Evolutionary conservation across 2,329 filamentous ascomycete genomes (phyloP).

Genomic region (Sarocladiaceae sp.): DNA sequence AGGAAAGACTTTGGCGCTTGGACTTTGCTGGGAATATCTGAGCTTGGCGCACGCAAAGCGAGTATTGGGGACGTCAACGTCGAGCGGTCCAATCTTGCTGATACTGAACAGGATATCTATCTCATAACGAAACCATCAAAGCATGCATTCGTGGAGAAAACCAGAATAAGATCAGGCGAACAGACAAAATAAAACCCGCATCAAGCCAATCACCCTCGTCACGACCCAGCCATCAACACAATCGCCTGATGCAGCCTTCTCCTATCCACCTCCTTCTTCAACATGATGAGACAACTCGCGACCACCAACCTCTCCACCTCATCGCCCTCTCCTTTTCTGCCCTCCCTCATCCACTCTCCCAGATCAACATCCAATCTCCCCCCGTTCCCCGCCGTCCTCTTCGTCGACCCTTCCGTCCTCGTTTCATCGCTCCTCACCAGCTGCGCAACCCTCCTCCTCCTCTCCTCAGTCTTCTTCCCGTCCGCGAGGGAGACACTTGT

Average conservation of each 20-base stretch:
- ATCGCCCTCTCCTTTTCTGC: constrained; percentile 23
- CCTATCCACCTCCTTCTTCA: constrained; percentile 60
- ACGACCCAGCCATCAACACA: constrained; percentile 32
- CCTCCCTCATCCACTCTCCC: constrained; percentile 22
- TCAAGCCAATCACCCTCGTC: constrained; percentile 1
- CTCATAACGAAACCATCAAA: not conserved
- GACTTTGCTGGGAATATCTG: no score
- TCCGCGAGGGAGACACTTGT: constrained; percentile 23
- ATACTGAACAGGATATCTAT: not conserved
- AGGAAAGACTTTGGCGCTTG: no score
- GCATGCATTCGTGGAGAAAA: not conserved
- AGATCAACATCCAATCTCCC: constrained; percentile 40
- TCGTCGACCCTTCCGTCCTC: constrained; percentile 32
- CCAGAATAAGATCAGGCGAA: not conserved
- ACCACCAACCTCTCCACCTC: constrained; percentile 46
- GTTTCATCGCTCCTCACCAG: constrained; percentile 34
- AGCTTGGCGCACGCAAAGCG: no score
- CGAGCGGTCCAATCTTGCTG: no score
- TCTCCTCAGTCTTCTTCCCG: constrained; percentile 21
- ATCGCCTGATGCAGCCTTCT: constrained; percentile 42
- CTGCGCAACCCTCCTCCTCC: constrained; percentile 30
- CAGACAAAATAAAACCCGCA: not conserved
- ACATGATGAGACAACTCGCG: constrained; percentile 52
- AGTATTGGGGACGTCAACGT: not conserved
- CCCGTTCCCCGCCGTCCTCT: constrained; percentile 41